Evolutionary conservation across 1,284 basidiomycete genomes (phyloP).

Genomic region (Boletellus deceptivus): DNA sequence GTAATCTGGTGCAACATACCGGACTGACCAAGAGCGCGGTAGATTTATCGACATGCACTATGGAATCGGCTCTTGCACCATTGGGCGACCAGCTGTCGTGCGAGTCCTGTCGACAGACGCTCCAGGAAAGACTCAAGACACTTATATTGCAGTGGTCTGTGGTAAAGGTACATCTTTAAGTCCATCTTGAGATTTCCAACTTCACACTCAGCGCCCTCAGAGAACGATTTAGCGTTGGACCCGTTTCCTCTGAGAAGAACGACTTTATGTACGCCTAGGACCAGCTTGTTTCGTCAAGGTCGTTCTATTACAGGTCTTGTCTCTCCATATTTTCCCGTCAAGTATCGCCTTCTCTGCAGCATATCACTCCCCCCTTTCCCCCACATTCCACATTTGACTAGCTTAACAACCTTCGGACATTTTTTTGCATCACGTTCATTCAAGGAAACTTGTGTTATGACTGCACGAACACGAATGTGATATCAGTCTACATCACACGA

Average conservation of each 20-base stretch:
- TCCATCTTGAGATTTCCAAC: neutral
- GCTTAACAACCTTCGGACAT: neutral
- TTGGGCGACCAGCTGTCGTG: conserved; percentile 58
- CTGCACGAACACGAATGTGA: conserved; percentile 11
- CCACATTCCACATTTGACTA: conserved; percentile 3
- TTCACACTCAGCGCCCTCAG: conserved; percentile 20
- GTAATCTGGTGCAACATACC: neutral
- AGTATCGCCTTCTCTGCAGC: neutral
- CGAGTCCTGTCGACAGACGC: conserved; percentile 56
- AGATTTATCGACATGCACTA: conserved; percentile 59
- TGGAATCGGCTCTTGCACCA: conserved; percentile 60
- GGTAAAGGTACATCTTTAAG: conserved; percentile 54
- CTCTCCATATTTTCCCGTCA: neutral
- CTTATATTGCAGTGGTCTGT: conserved; percentile 74
- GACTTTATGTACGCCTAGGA: neutral
- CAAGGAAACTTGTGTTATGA: conserved; percentile 13
- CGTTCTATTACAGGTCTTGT: conserved; percentile 2
- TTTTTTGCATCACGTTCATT: neutral
- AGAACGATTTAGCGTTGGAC: conserved; percentile 30
- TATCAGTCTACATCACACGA: conserved; percentile 10
- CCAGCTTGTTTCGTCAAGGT: neutral
- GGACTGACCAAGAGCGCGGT: conserved; percentile 11
- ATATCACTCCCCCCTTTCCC: conserved; percentile 1
- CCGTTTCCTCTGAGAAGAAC: neutral
- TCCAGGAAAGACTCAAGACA: conserved; percentile 64